A percentile compares a stretch with the other conserved stretches of the same genome.
Conservation (phyloP, 1,284 basidiomycete genomes). For the Meripilus lineatus region DNA sequence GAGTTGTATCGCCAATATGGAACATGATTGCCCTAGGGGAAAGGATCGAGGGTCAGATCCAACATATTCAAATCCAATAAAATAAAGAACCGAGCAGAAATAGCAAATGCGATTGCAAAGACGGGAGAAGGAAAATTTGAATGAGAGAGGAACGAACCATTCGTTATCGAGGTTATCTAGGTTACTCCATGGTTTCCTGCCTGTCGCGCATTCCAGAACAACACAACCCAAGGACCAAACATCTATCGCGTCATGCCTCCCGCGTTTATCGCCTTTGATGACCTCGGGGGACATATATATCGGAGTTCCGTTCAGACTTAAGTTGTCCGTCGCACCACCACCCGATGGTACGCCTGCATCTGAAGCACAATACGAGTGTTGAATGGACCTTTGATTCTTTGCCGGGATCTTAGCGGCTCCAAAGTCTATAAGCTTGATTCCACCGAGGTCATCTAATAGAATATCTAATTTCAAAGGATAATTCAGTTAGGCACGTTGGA, state of each 20-base stretch:
- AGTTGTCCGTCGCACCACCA: slow-evolving; percentile 58
- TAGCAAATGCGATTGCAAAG: no score
- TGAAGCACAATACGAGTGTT: slow-evolving; percentile 58
- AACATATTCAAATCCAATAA: no score
- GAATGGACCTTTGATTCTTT: slow-evolving; percentile 83
- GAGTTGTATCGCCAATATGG: slow-evolving; percentile 95
- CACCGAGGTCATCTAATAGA: slow-evolving; percentile 89
- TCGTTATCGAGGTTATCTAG: slow-evolving; percentile 98
- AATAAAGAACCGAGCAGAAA: neutral
- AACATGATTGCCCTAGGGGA: slow-evolving; percentile 92
- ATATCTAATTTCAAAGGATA: slow-evolving; percentile 56
- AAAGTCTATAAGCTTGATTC: slow-evolving; percentile 98
- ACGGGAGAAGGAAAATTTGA: no score
- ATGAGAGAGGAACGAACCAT: slow-evolving; percentile 68
- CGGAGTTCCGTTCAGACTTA: slow-evolving; percentile 94
- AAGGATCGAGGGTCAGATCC: slow-evolving; percentile 7
- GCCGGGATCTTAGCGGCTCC: slow-evolving; percentile 97
- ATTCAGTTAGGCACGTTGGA: neutral
- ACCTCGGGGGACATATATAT: slow-evolving; percentile 99
- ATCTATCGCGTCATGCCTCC: slow-evolving; percentile 95
- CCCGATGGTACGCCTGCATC: slow-evolving; percentile 33
- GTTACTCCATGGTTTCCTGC: slow-evolving; percentile 97
- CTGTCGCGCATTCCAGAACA: slow-evolving; percentile 93
- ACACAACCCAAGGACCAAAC: slow-evolving; percentile 98
- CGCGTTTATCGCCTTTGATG: slow-evolving; percentile 88